Evolutionary conservation across 306 rosid species (phyloP).

Genomic region (Acacia melanoxylon): DNA sequence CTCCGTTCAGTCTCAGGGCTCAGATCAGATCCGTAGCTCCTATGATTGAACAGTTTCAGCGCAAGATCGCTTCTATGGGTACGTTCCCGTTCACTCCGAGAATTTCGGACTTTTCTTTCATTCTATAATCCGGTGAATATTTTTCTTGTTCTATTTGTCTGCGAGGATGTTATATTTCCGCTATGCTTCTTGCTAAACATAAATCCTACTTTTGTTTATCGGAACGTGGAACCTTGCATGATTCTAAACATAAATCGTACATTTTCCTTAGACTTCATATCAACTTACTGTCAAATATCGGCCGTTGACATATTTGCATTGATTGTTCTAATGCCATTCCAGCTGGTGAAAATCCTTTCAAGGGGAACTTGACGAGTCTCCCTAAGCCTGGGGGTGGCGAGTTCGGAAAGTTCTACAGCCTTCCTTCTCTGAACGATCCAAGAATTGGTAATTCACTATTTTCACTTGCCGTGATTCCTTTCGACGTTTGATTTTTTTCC

Average conservation of each 20-base stretch:
- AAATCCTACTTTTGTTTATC: constrained; percentile 8
- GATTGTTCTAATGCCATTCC: constrained; percentile 27
- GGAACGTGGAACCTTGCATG: background rate
- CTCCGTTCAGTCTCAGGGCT: constrained; percentile 62
- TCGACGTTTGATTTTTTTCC: background rate
- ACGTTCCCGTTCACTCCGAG: constrained; percentile 20
- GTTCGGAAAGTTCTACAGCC: constrained; percentile 91
- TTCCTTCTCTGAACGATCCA: constrained; percentile 88
- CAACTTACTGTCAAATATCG: background rate
- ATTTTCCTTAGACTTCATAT: background rate
- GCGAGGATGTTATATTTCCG: background rate
- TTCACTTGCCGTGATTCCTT: background rate
- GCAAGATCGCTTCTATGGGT: constrained; percentile 84
- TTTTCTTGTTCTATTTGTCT: background rate
- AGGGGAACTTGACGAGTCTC: constrained; percentile 78
- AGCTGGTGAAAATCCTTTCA: constrained; percentile 91
- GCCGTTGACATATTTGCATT: constrained; percentile 4
- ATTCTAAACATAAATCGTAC: background rate
- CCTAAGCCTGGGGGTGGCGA: constrained; percentile 98
- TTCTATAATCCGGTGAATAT: background rate
- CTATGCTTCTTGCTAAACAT: background rate
- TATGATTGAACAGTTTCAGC: constrained; percentile 65
- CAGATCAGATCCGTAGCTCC: constrained; percentile 90
- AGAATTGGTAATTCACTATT: constrained; percentile 68
- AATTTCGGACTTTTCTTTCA: constrained; percentile 21